Base-by-base conservation (phyloP, 176 grass and related monocot species). In the bread wheat (Triticum aestivum) region DNA sequence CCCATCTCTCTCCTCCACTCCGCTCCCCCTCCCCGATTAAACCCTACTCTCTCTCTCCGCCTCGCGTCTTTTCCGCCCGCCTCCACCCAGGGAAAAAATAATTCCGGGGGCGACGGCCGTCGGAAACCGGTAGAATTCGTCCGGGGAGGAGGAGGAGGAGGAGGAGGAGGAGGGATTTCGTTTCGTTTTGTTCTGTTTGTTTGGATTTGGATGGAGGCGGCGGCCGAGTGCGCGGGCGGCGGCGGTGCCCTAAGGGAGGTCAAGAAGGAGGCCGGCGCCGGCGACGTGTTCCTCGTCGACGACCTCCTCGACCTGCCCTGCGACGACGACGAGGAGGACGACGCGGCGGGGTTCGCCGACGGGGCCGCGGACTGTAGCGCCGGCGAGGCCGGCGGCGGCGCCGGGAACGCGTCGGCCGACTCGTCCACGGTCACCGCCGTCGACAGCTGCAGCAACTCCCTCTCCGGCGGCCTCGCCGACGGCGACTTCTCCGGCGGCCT, bases 401-500 rank as follows among this genome's bases (percentile, higher is more conserved):
- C 62, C 6, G 81, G 17, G 6, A 88, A 89, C 83, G 84, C 86
- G 21, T 96, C 96, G 27, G 87, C 59, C 14, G 92, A 96, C 27
- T 94, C 90, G 20, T 99, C 97, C 20, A 96, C 93, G 24, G 89
- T 96, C 59, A 96, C 90, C 21, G 94, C 80, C 11, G 85, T 95
- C 17, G 97, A 96, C 73, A 99, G 97, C 89, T 91, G 90, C 86
- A 96, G 86, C 90, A 94, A 92, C 81, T 98, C 96, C 66, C 78
- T 94, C 76, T 99, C 97, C 37, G 87, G 87, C 42, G 86, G 88
- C 30, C 63, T 92, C 39, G 72, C 83, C 39, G 92, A 92, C 65
- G 89, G 84, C 58, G 74, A 76, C 79, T 91, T 94, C 89, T 94
- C 96, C 44, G 86, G 82, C 77, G 96, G 88, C 62, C 90, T 99